Base-by-base conservation (phyloP, 352 stramenopile genomes). In the Phytophthora citrophthora region DNA sequence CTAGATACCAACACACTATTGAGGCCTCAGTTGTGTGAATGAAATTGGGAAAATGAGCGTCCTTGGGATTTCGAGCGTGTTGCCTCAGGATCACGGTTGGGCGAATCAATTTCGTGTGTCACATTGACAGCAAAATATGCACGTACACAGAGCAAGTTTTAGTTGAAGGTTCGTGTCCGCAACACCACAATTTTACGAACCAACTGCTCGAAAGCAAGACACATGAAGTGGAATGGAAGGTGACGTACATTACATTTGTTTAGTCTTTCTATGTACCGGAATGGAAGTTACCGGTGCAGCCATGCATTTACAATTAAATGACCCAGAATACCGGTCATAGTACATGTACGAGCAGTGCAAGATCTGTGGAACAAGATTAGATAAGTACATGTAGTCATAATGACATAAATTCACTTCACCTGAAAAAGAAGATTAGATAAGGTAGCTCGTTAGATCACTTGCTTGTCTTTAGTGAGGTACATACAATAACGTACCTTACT, bases 31-130 rank as follows among this genome's bases (percentile, higher is more conserved):
- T 43, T 29, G 44, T 60, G 45, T 48, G 26, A 50, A 54, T 16
- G 52, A 52, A 70, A 60, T 49, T 72, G 18, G 23, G 16, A 63
- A 65, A 72, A 39, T 68, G 64, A 54, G 24, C 23, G 15, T 32
- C 26, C 16, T 0, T 34, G 29, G 29, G 29, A 1, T 34, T 34
- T 32, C 27, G 27, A 32, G 3, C 27, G 23, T 16, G 44, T 41
- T 39, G 39, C 32, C 26, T 41, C 43, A 38, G 16, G 49, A 49
- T 60, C 61, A 41, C 13, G 55, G 31, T 41, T 51, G 32, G 24
- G 43, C 45, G 31, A 56, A 51, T 34, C 34, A 18, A 38, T 64
- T 36, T 56, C 56, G 26, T 23, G 50, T 23, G 2, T 15, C 10
- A 16, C 16, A 7, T 34, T 34, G 29, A 43, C 31, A 44, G 34